Conservation (phyloP, 2,329 filamentous ascomycete genomes). For the Fusarium musae region DNA sequence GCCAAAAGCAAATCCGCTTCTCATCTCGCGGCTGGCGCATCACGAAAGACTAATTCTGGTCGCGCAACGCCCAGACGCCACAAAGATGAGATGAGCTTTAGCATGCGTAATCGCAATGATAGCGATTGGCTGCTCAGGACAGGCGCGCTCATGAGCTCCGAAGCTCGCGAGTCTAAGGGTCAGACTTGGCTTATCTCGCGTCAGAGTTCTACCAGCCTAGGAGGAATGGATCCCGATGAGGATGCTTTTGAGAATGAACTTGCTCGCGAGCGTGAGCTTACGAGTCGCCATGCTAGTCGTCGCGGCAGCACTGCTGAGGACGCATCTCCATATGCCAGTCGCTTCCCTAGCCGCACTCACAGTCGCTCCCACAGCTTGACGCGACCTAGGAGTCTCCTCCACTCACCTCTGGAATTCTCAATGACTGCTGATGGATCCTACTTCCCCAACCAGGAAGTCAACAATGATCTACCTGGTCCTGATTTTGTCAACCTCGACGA, state of each 20-base stretch:
- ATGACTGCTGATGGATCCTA: slow-evolving; percentile 42
- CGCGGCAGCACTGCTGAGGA: slow-evolving; percentile 57
- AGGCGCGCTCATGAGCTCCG: slow-evolving; percentile 69
- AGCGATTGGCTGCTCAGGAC: slow-evolving; percentile 74
- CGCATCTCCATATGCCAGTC: slow-evolving; percentile 54
- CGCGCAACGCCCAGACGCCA: slow-evolving; percentile 50
- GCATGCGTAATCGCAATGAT: slow-evolving; percentile 56
- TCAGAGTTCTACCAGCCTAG: slow-evolving; percentile 71
- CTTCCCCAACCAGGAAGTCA: slow-evolving; percentile 35
- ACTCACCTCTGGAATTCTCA: slow-evolving; percentile 57
- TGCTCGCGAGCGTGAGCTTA: slow-evolving; percentile 60
- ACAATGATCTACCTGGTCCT: slow-evolving; percentile 60
- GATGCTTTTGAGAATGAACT: slow-evolving; percentile 64
- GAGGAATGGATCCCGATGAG: slow-evolving; percentile 64
- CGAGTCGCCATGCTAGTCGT: slow-evolving; percentile 60
- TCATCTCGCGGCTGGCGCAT: slow-evolving; percentile 55
- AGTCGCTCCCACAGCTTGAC: slow-evolving; percentile 51
- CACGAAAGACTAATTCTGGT: slow-evolving; percentile 44
- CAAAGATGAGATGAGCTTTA: slow-evolving; percentile 46
- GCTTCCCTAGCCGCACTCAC: slow-evolving; percentile 58
- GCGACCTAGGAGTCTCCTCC: slow-evolving; percentile 52
- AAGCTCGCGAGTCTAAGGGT: slow-evolving; percentile 74
- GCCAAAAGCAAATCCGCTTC: slow-evolving; percentile 73
- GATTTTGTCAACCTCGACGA: slow-evolving; percentile 73
- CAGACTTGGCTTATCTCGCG: slow-evolving; percentile 75